Evolutionary conservation across 164 flowering plant genomes (phyloP), one percentile per base, ranked within the genome.

Genomic region (Kalanchoe fedtschenkoi): DNA sequence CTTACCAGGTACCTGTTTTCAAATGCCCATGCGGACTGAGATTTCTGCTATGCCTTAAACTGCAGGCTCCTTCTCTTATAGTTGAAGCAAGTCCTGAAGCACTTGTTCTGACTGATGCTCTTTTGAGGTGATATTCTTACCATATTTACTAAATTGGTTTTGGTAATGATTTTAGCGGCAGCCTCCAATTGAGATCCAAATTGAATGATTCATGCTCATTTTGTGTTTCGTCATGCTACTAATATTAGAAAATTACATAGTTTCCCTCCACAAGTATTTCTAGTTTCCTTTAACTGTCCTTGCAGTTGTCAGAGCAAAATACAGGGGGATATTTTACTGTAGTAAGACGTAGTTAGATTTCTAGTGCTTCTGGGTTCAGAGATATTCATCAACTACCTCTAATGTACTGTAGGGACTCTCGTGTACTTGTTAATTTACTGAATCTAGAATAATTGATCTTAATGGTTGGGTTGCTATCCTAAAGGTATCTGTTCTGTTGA

Each of bases 41-140:
- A 24, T 16, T 69, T 2, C 54, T 56, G 39, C 22, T 41, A 66
- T 60, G 28, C 64, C 60, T 69, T 35, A 33, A 53, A 35, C 29
- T 4, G 44, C 72, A 92, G 98, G 97, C 91, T 56, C 97, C 97
- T 34, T 81, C 83, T 69, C 68, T 92, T 72, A 85, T 92, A 74
- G 84, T 81, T 42, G 89, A 88, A 76, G 96, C 89, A 66, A 81
- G 83, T 74, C 17, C 79, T 53, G 97, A 92, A 75, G 87, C 97
- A 59, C 85, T 88, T 73, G 75, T 74, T 21, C 78, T 92, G 63
- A 80, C 81, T 34, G 85, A 92, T 71, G 84, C 87, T 38, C 86
- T 89, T 33, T 74, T 92, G 75, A 92, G 98, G 98, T 89, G 57
- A 69, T 66, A 26, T 63, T 37, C 44, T 19, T 34, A 15, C 56